phyloP scores from a whole-genome alignment of 2,329 filamentous ascomycete species.

The Xylariaceae sp. region DNA sequence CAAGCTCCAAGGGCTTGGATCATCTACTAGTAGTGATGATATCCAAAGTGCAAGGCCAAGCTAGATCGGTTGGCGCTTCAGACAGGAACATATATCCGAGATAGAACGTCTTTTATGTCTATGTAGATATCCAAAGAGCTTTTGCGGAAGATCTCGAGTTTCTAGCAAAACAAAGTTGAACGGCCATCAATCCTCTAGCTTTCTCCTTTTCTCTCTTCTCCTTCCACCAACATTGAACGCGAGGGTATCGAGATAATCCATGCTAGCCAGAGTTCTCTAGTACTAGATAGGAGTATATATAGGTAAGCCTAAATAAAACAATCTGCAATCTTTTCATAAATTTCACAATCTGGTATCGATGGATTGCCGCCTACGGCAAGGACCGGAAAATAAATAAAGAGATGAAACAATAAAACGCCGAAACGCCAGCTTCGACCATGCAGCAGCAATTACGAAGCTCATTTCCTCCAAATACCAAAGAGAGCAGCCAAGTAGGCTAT shows the following conservation, averaged over 20 bases:
- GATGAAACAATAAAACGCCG: conserved; percentile 1
- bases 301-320: background rate
- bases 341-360: conserved; percentile 24
- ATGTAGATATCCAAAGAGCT: background rate
- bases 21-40: no score
- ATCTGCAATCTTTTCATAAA: conserved; percentile 19
- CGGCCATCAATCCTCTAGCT: background rate
- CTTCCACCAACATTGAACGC: background rate
- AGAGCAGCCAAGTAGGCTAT: conserved; percentile 14
- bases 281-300: background rate
- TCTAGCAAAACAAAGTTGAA: background rate
- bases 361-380: conserved; percentile 4
- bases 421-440: conserved; percentile 15
- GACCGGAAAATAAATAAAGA: conserved; percentile 2
- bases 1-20: no score
- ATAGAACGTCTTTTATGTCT: background rate
- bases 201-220: background rate
- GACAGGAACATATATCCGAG: background rate
- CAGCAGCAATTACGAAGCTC: background rate
- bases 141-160: background rate
- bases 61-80: background rate
- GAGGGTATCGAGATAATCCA: background rate
- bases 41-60: background rate
- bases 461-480: conserved; percentile 6
- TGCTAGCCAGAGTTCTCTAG: background rate